Base-by-base conservation (phyloP, 805 yeast species). In the Jamesozyma jinghongensis region DNA sequence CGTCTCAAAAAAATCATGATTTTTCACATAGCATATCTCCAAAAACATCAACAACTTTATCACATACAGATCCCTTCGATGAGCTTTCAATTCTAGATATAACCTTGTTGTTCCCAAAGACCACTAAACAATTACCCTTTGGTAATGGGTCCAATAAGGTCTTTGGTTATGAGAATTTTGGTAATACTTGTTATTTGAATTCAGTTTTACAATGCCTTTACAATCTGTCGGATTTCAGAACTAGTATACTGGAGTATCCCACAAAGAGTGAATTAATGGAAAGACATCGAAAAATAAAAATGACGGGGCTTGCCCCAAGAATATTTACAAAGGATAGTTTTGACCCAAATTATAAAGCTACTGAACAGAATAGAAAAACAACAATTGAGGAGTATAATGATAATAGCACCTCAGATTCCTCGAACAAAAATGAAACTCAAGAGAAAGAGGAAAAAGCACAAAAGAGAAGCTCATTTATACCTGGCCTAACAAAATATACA, bases 131-230 rank as follows among this genome's bases (percentile, higher is more conserved):
- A 19, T 13, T 46, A 30, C 47, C 50, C 19, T 46, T 35, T 38
- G 50, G 48, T 4, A 79, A 78, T 56, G 88, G 87, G 1, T 66
- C 79, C 5, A 67, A 73, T 45, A 83, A 81, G 57, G 71, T 83
- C 18, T 83, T 75, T 58, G 94, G 94, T 1, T 75, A 81, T 73
- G 92, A 84, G 56, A 84, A 84, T 56, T 83, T 82, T 53, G 95
- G 94, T 2, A 81, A 87, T 58, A 87, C 97, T 0, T 92, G 97
- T 65, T 90, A 90, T 65, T 85, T 95, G 62, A 92, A 92, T 53
- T 85, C 96, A 8, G 84, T 92, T 25, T 65, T 92, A 19, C 98
- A 92, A 59, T 85, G 94, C 49, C 70, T 90, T 8, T 90, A 75
- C 66, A 80, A 83, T 63, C 73, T 90, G 3, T 70, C 73, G 19